Evolutionary conservation across 164 flowering plant genomes (phyloP), one percentile per base, ranked within the genome.

Genomic region (Akebia trifoliata): DNA sequence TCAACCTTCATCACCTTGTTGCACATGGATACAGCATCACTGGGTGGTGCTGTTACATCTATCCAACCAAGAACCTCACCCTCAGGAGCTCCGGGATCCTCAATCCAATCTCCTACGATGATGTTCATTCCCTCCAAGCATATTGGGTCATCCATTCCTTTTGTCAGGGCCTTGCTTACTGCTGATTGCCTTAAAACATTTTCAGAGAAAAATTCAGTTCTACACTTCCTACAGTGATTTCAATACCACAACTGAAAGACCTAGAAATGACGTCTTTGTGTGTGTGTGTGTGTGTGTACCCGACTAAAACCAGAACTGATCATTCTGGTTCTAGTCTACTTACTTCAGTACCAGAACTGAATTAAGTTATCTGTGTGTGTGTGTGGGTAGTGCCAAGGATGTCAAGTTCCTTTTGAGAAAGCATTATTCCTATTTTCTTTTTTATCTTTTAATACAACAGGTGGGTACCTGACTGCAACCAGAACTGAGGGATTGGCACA

Each of bases 121-220:
- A 15, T 31, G 59, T 54, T 61, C 57, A 54, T 62, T 12, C 45
- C 74, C 56, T 70, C 74, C 67, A 66, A 61, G 67, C 74, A 70
- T 34, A 50, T 52, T 8, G 70, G 70, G 54, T 70, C 74, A 39
- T 62, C 29, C 0, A 17, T 39, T 0, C 59, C 51, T 34, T 60
- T 57, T 8, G 32, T 47, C 36, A 47, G 35, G 24, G 30, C 12
- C 30, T 58, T 62, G 54, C 39, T 28, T 29, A 42, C 52, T 8
- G 57, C 44, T 24, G 63, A 56, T 65, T 61, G 67, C 67, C 74
- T 70, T 28, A 18, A 1, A 15, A 30, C 47, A 56, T 34, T 56
- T 31, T 35, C 15, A 57, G 15, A 34, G 39, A 58, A 11, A 56
- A 9, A 2, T 17, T 65, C 8, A 12, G 43, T 20, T 64, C 12